Percentiles rank a stretch among this genome's conserved stretches.
phyloP scores from a whole-genome alignment of 495 filamentous ascomycete species.

The Penicillium odoratum region DNA sequence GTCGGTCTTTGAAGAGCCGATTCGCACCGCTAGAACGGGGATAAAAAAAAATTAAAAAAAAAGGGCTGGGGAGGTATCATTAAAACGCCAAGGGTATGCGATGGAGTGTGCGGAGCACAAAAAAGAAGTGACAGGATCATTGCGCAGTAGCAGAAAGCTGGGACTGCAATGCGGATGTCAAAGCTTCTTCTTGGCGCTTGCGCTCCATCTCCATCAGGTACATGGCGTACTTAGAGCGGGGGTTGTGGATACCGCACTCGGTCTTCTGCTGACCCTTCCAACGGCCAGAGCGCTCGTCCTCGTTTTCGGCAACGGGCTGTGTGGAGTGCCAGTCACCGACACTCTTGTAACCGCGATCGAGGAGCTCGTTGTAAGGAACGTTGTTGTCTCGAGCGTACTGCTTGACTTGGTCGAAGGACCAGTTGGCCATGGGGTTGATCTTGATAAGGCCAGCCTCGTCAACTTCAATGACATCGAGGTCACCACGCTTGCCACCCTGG shows the following conservation, averaged over 20 bases:
- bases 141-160: conserved; percentile 34
- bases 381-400: conserved; percentile 80
- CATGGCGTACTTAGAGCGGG: conserved; percentile 85
- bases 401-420: conserved; percentile 87
- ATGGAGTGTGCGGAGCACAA: conserved; percentile 13
- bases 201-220: conserved; percentile 73
- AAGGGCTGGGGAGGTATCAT: conserved; percentile 21
- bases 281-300: conserved; percentile 94
- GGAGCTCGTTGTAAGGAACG: conserved; percentile 89
- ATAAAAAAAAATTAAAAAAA: neutral
- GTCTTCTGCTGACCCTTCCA: conserved; percentile 96
- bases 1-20: neutral
- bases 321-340: conserved; percentile 98
- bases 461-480: conserved; percentile 85
- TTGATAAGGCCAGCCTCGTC: conserved; percentile 94
- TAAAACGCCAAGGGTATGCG: conserved; percentile 26
- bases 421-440: conserved; percentile 97
- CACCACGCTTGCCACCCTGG: conserved; percentile 90
- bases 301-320: conserved; percentile 80
- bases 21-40: conserved; percentile 3
- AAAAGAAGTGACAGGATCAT: conserved; percentile 19
- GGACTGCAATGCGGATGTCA: conserved; percentile 45
- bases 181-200: conserved; percentile 66
- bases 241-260: conserved; percentile 98
- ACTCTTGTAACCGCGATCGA: conserved; percentile 93